Percentiles rank a stretch among this genome's conserved stretches.
Evolutionary conservation across 768 basidiomycete species (phyloP).

Genomic region (Kwoniella sp.): DNA sequence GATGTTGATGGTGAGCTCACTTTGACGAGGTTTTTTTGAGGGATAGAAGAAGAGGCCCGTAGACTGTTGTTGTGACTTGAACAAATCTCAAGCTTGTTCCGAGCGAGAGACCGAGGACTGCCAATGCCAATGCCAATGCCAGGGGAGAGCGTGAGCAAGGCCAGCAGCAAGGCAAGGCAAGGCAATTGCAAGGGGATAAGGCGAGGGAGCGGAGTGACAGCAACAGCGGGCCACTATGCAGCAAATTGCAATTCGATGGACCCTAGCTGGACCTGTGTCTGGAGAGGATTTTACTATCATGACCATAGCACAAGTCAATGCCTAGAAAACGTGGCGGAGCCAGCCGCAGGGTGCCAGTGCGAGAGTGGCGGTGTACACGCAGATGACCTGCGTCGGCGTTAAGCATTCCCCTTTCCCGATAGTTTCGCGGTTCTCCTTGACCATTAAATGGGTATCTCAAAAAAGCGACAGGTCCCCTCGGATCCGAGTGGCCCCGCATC

Average conservation of each 20-base stretch:
- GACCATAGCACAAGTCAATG: no score
- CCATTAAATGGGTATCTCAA: neutral
- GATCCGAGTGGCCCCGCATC: slow-evolving; percentile 17
- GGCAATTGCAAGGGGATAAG: no score
- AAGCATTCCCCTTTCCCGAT: slow-evolving; percentile 11
- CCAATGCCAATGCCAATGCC: neutral
- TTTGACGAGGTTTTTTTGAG: slow-evolving; percentile 28
- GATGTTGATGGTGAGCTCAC: slow-evolving; percentile 24
- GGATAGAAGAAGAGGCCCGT: slow-evolving; percentile 26
- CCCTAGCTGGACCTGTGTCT: no score
- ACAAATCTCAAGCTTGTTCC: slow-evolving; percentile 15
- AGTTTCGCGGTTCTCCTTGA: neutral
- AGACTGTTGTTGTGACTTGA: slow-evolving; percentile 14
- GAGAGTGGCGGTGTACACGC: no score
- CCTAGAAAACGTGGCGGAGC: neutral
- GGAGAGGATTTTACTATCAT: no score
- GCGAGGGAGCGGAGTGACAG: no score
- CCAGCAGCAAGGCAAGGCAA: no score
- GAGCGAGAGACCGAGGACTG: neutral
- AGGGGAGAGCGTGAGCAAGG: no score
- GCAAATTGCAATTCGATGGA: no score
- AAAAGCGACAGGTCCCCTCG: slow-evolving; percentile 1
- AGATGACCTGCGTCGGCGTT: slow-evolving; percentile 12
- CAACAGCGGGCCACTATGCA: no score
- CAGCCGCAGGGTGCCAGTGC: neutral